Conservation (phyloP, 352 stramenopile genomes). For the Blastocystis hominis region DNA sequence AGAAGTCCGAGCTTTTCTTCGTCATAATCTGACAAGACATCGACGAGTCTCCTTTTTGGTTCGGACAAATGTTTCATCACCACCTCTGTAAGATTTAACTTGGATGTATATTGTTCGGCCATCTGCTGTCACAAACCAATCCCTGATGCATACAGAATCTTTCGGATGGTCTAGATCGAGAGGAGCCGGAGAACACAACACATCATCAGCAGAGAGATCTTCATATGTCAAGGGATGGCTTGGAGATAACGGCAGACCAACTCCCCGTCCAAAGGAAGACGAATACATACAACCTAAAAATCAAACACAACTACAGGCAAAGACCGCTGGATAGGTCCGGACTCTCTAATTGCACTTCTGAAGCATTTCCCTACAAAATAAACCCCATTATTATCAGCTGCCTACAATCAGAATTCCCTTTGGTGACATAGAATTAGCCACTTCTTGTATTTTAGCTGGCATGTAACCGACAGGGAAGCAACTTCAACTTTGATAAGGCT, state of each 20-base stretch:
- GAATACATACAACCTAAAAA: neutral
- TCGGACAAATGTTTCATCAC: neutral
- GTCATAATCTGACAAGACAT: constrained; percentile 19
- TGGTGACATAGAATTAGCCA: constrained; percentile 31
- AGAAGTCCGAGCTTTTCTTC: constrained; percentile 16
- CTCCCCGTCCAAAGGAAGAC: neutral
- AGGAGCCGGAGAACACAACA: neutral
- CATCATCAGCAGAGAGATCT: neutral
- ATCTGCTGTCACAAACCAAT: neutral
- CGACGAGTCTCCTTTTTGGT: neutral
- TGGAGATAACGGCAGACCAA: neutral
- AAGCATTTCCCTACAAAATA: constrained; percentile 1
- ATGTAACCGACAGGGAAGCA: constrained; percentile 7
- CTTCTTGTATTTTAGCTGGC: neutral
- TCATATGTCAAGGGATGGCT: neutral
- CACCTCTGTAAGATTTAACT: neutral
- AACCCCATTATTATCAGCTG: neutral
- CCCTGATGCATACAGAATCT: neutral
- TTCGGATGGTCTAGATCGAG: neutral
- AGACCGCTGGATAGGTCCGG: neutral
- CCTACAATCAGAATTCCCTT: constrained; percentile 8
- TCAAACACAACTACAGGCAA: neutral
- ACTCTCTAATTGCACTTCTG: neutral
- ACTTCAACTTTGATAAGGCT: neutral
- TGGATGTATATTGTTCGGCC: neutral